These are phyloP conservation scores for Leishmania guyanensis DNA, from an alignment of 208 protist genomes.

Conservation along the genomic window DNA sequence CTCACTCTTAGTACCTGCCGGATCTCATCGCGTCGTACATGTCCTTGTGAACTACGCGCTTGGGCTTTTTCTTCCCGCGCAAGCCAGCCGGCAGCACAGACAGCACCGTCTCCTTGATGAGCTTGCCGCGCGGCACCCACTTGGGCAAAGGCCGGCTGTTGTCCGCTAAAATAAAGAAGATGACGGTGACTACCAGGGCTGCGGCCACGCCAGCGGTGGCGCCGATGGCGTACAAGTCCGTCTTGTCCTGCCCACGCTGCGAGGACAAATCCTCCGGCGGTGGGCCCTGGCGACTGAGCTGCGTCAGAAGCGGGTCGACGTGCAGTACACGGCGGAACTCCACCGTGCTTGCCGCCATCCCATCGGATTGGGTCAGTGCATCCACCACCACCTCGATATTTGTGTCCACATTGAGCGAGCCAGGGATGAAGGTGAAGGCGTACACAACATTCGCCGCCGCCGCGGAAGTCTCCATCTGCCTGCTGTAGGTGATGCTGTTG, in stretches of 20 bases:
- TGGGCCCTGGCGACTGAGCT: constrained; percentile 73
- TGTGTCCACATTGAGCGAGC: constrained; percentile 46
- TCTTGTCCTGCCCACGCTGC: constrained; percentile 20
- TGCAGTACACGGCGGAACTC: constrained; percentile 68
- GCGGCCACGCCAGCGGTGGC: constrained; percentile 56
- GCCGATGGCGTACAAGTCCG: constrained; percentile 60
- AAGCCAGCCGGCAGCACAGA: constrained; percentile 59
- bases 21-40: constrained; percentile 90
- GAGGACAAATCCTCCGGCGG: constrained; percentile 2
- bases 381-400: constrained; percentile 70
- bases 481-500: constrained; percentile 47
- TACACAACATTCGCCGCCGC: constrained; percentile 40
- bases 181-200: constrained; percentile 52
- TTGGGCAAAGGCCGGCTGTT: constrained; percentile 77
- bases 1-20: constrained; percentile 49
- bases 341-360: constrained; percentile 28
- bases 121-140: constrained; percentile 82
- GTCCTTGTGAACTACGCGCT: constrained; percentile 63
- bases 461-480: constrained; percentile 26
- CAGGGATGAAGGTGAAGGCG: constrained; percentile 82
- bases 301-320: constrained; percentile 73
- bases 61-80: constrained; percentile 50
- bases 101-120: constrained; percentile 79
- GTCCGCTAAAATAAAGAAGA: constrained; percentile 79
- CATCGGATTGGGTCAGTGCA: constrained; percentile 39